Conservation (phyloP, 306 rosid species). For the Erythrophleum fordii region DNA sequence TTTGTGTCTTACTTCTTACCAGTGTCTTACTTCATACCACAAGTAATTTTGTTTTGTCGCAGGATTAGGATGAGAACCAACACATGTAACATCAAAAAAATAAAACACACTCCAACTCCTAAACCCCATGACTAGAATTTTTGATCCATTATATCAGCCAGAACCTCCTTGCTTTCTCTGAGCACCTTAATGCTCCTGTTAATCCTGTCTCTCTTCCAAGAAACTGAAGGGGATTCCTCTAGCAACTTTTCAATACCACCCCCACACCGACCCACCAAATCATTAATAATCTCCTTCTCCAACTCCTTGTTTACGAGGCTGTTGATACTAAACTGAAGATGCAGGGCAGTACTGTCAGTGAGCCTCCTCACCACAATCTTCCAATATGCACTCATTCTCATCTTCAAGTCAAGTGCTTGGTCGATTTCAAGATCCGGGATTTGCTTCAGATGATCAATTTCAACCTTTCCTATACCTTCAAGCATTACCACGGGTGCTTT, state of each 20-base stretch:
- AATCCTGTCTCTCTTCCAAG: conserved; percentile 44
- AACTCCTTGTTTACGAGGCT: conserved; percentile 42
- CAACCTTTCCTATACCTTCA: conserved; percentile 41
- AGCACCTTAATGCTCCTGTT: conserved; percentile 40
- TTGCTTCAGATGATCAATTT: conserved; percentile 14
- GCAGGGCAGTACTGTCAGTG: conserved; percentile 51
- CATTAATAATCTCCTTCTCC: conserved; percentile 40
- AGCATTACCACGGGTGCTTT: neutral
- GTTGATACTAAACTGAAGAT: conserved; percentile 41
- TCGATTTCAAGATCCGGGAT: neutral
- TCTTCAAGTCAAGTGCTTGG: too few relatives aligned
- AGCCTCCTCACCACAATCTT: conserved; percentile 48
- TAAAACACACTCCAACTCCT: neutral
- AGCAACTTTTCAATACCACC: conserved; percentile 50
- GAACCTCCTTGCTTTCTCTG: conserved; percentile 37
- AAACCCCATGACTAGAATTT: conserved; percentile 17
- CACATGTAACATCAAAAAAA: neutral
- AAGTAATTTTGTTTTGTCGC: neutral
- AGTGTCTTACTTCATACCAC: neutral
- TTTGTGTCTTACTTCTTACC: too few relatives aligned
- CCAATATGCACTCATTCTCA: conserved; percentile 52
- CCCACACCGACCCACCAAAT: conserved; percentile 24
- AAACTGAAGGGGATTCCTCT: conserved; percentile 55
- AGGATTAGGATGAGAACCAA: neutral
- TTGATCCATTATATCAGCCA: conserved; percentile 45